Conservation (phyloP, 768 basidiomycete species). For the Hydnomerulius pinastri region DNA sequence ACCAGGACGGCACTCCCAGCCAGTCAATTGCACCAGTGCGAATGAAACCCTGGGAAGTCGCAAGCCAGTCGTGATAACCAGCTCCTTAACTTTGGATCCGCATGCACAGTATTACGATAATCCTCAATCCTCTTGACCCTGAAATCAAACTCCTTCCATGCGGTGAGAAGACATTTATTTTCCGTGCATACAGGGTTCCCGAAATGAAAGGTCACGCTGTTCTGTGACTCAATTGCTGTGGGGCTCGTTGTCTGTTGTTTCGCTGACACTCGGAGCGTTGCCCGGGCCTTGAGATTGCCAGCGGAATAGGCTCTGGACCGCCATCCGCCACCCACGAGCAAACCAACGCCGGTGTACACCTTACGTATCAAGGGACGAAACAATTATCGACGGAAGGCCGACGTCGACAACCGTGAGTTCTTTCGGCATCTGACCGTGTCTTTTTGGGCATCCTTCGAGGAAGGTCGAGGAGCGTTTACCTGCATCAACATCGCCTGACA, state of each 20-base stretch:
- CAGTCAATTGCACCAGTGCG: conserved; percentile 49
- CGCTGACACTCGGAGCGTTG: not conserved
- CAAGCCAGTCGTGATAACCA: conserved; percentile 18
- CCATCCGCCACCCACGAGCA: not conserved
- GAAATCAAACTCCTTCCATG: conserved; percentile 3
- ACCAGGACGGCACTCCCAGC: conserved; percentile 58
- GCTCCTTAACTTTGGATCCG: conserved; percentile 2
- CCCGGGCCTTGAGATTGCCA: not conserved
- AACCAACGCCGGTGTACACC: not conserved
- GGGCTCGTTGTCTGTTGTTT: conserved; percentile 4
- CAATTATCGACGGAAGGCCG: not conserved
- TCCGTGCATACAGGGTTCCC: conserved; percentile 3
- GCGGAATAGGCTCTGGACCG: not conserved
- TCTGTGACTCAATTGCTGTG: conserved; percentile 3
- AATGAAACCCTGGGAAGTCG: conserved; percentile 71
- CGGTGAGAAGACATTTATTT: conserved; percentile 15
- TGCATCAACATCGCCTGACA: not conserved
- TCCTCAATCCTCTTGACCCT: conserved; percentile 12
- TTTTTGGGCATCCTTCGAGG: not conserved
- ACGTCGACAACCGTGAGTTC: conserved; percentile 14
- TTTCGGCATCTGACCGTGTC: too few species aligned
- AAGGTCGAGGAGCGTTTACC: not conserved
- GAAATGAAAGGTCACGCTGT: conserved; percentile 11
- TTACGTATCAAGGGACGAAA: conserved; percentile 8
- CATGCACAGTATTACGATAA: conserved; percentile 17